Base-by-base conservation (phyloP, 2,329 filamentous ascomycete species). In the Esteya vermicola region DNA sequence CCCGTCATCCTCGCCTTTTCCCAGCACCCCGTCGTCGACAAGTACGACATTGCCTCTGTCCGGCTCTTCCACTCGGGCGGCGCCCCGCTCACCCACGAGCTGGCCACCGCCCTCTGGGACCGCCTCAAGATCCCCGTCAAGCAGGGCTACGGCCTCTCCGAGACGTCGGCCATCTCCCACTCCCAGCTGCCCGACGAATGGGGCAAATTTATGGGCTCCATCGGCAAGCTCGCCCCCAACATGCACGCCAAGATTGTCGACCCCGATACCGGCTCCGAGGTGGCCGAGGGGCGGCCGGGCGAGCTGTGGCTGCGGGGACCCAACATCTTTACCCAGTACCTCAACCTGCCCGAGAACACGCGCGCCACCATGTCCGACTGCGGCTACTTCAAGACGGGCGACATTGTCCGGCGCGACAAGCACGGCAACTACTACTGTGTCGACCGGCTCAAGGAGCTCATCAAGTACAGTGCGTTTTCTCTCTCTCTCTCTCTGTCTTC, bases 341-440 rank as follows among this genome's bases (percentile, higher is more conserved):
- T 80, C 49, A 84, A 85, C 51, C 81, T 82, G 42, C 70, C 75
- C 0, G 72, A 80, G 45, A 74, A 78, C 3, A 85, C 84, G 3
- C 65, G 63, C 3, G 77, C 84, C 34, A 77, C 81, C 0, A 75
- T 91, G 45, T 82, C 81, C 3, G 49, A 63, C 0, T 85, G 93
- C 47, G 85, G 85, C 1, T 95, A 78, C 64, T 94, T 93, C 68
- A 88, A 80, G 58, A 94, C 88, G 0, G 88, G 88, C 2, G 88
- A 95, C 52, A 77, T 94, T 21, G 83, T 85, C 4, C 78, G 83
- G 47, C 74, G 83, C 51, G 84, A 93, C 53, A 63, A 70, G 34
- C 68, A 82, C 37, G 82, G 82, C 23, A 84, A 93, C 53, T 84
- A 93, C 52, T 94, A 78, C 63, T 89, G 94, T 54, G 93, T 88